A percentile compares a stretch with the other conserved stretches of the same genome.
These are phyloP conservation scores for Carnegiea gigantea DNA, from an alignment of 179 eudicot species.

Conservation along the genomic window DNA sequence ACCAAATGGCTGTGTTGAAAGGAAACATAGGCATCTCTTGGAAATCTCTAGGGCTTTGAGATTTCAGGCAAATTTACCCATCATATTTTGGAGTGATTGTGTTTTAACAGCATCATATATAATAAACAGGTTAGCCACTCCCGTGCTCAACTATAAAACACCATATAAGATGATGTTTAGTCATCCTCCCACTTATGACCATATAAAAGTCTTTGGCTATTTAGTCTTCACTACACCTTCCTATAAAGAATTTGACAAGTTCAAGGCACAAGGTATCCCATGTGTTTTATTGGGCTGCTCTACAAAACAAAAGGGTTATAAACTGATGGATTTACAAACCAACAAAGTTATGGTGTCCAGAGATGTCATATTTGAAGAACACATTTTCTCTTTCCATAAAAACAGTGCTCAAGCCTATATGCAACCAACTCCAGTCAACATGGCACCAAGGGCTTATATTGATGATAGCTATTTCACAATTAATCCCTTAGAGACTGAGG, in stretches of 20 bases:
- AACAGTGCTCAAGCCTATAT: background rate
- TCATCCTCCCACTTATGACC: background rate
- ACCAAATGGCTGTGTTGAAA: too few species aligned
- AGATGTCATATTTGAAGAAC: too few species aligned
- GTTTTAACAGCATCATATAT: background rate
- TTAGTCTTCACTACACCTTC: background rate
- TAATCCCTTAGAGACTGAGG: too few species aligned
- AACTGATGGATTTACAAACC: too few species aligned
- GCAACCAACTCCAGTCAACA: background rate
- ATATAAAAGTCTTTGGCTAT: background rate
- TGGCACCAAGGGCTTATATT: too few species aligned
- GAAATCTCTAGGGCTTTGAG: too few species aligned
- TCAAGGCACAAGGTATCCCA: background rate
- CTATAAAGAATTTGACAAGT: background rate
- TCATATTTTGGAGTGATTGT: too few species aligned
- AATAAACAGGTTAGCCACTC: background rate
- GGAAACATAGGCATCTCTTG: background rate
- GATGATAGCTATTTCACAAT: too few species aligned
- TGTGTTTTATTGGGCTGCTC: background rate
- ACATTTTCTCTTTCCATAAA: background rate
- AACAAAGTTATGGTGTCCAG: too few species aligned
- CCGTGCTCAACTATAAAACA: background rate
- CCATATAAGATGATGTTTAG: background rate
- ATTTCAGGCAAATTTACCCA: too few species aligned
- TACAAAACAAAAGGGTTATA: too few species aligned